Base-by-base conservation (phyloP, 2,329 filamentous ascomycete genomes). In the Thermochaetoides dissita region DNA sequence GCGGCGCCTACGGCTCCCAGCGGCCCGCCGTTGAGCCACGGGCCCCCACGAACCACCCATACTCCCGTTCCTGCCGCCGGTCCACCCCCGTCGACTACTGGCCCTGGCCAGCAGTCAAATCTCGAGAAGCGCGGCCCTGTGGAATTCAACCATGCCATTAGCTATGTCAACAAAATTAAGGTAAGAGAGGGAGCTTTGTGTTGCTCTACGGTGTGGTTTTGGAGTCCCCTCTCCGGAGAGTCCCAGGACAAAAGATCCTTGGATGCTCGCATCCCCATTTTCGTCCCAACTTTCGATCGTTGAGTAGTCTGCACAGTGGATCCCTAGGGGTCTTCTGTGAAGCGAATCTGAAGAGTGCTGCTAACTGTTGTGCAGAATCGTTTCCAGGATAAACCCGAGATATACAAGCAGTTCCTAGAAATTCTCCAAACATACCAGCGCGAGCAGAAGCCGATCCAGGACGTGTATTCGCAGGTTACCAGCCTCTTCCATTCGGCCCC, bases 161-260 rank as follows among this genome's bases (percentile, higher is more conserved):
- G 88, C 60, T 98, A 98, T 56, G 91, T 98, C 42, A 98, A 98
- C 59, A 98, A 98, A 66, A 98, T 98, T 56, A 98, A 98, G 80
- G 88, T 91, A 65, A 60, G 73, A 24, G 3, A 24, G 17, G 17
- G 17, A 24, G 17, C 17, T 24, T 24, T 24, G 17, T 24, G 17
- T 24, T 24, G 5, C 17, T 24, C 17, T 24, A 24, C 17, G 5
- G 17, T 24, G 17, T 24, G 17, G 17, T 24, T 24, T 24, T 24
- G 17, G 17, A 24, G 17, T 24, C 3, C 5, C 17, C 17, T 24
- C 17, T 24, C 17, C 17, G 17, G 17, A 24, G 17, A 24, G 17
- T 24, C 17, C 17, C 17, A 24, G 17, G 17, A 24, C 5, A 5
- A 5, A 24, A 5, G 17, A 24, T 5, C 17, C 17, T 3, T 24